Percentiles rank a stretch among this genome's conserved stretches.
Evolutionary conservation across 2,329 filamentous ascomycete genomes (phyloP).

Genomic region (Penicillium expansum): DNA sequence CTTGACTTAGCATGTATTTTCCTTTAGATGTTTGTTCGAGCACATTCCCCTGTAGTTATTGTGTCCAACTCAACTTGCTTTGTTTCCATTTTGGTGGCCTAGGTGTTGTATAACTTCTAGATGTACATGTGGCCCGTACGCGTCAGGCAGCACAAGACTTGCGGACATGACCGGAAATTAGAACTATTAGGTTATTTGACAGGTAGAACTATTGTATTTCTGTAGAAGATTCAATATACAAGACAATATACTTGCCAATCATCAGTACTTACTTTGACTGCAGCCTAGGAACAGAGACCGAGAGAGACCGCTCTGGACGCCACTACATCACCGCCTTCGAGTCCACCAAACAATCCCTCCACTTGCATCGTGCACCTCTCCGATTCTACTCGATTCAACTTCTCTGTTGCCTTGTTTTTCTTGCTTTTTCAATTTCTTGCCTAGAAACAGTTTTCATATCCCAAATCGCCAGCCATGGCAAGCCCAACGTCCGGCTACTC

Average conservation of each 20-base stretch:
- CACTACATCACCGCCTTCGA: constrained; percentile 29
- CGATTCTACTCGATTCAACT: constrained; percentile 7
- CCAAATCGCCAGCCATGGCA: constrained; percentile 43
- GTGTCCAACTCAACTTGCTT: constrained; percentile 15
- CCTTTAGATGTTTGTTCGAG: constrained; percentile 29
- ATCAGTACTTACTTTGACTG: not conserved
- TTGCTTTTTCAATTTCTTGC: constrained; percentile 8
- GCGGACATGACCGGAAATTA: not conserved
- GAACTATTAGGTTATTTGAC: not conserved
- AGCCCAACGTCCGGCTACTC: constrained; percentile 44
- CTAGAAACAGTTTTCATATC: constrained; percentile 6
- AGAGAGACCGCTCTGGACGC: constrained; percentile 13
- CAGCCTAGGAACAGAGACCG: constrained; percentile 1
- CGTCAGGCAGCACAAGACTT: constrained; percentile 2
- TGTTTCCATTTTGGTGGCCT: constrained; percentile 8
- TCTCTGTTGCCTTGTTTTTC: constrained; percentile 16
- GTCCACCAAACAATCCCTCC: constrained; percentile 24
- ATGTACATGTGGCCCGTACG: constrained; percentile 1
- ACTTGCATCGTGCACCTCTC: constrained; percentile 11
- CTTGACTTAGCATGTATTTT: constrained; percentile 22
- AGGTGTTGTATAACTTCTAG: not conserved
- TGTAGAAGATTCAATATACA: not conserved
- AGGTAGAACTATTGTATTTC: not conserved
- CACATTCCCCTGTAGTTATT: constrained; percentile 40
- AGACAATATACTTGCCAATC: not conserved